Evolutionary conservation across 495 filamentous ascomycete genomes (phyloP), one percentile per base, ranked within the genome.

Genomic region (Penicillium antarcticum): DNA sequence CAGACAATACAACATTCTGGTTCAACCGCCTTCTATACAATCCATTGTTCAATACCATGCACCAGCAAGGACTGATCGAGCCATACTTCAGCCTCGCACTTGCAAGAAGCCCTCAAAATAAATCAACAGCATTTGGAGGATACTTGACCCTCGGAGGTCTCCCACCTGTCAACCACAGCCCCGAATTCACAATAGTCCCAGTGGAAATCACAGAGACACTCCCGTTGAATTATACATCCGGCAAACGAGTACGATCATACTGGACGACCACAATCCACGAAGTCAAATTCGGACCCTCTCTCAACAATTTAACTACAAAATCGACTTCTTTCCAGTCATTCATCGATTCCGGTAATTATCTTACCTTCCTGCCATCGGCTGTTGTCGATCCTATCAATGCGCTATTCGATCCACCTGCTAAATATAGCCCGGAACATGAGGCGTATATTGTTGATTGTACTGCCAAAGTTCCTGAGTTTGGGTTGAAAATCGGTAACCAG

Each of bases 341-440:
- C 57, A 75, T 89, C 48, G 88, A 92, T 68, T 80, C 86, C 0
- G 88, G 87, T 29, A 88, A 87, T 5, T 79, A 82, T 0, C 79
- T 80, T 53, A 78, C 80, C 18, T 81, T 85, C 36, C 72, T 84
- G 9, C 83, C 85, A 4, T 46, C 70, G 0, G 65, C 45, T 1
- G 78, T 91, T 48, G 83, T 83, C 1, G 66, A 74, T 13, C 71
- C 71, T 1, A 59, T 90, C 31, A 84, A 88, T 60, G 73, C 76
- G 17, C 58, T 80, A 0, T 81, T 92, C 34, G 71, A 74, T 13
- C 84, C 83, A 7, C 77, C 82, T 1, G 65, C 63, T 1, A 53
- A 52, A 1, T 84, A 74, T 47, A 52, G 74, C 42, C 56, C 62
- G 26, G 45, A 58, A 29, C 71, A 73, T n/a, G 62, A 73, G 17